Evolutionary conservation across 345 rosid genomes (phyloP).

Genomic region (Populus simonii): DNA sequence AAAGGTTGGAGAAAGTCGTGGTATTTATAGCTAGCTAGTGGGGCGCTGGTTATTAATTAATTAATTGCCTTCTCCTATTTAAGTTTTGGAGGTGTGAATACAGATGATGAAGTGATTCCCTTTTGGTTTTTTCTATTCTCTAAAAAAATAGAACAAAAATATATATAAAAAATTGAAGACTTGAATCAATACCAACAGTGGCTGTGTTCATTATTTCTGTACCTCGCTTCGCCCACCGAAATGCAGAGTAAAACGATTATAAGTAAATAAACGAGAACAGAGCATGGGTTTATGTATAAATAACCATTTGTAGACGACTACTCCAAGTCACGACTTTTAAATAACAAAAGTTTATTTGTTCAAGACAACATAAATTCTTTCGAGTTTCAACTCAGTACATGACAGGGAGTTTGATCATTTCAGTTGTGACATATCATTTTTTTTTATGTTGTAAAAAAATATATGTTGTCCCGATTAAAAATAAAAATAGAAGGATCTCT

Average conservation of each 20-base stretch:
- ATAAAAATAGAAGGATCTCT: too few relatives aligned
- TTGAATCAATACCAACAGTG: neutral
- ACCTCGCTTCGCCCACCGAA: neutral
- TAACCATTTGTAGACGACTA: too few relatives aligned
- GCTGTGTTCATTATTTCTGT: neutral
- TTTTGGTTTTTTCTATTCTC: neutral
- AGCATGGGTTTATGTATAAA: too few relatives aligned
- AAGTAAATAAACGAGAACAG: neutral
- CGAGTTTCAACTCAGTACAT: too few relatives aligned
- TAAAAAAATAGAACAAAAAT: neutral
- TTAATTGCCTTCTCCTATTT: neutral
- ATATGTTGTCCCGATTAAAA: too few relatives aligned
- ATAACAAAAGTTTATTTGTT: too few relatives aligned
- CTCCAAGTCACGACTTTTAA: too few relatives aligned
- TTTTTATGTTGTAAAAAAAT: too few relatives aligned
- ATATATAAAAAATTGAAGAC: neutral
- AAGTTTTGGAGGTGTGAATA: neutral
- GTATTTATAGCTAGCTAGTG: constrained; percentile 8
- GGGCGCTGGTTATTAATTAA: neutral
- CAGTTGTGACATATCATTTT: too few relatives aligned
- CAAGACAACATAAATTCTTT: too few relatives aligned
- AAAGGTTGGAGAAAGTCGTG: neutral
- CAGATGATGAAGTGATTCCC: too few relatives aligned
- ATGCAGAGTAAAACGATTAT: neutral
- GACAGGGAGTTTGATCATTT: too few relatives aligned